Base-by-base conservation (phyloP, 805 yeast genomes). In the Zygoascus bituminiphila region DNA sequence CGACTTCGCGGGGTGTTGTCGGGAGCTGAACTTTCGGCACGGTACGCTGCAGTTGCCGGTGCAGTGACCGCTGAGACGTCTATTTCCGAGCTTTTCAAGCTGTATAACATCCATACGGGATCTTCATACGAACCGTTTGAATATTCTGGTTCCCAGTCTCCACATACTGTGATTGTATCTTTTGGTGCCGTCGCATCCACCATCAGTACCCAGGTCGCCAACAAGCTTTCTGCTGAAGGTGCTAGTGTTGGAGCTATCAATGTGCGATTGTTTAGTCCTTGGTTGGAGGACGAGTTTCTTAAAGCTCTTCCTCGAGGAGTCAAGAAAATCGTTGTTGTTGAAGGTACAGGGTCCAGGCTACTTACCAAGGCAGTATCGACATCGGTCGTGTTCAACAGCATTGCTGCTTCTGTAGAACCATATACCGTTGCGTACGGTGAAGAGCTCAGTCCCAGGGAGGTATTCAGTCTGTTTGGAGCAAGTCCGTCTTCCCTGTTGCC, bases 181-280 rank as follows among this genome's bases (percentile, higher is more conserved):
- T 80, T 84, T 55, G 95, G 96, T 21, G 73, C 93, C 37, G 66
- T 75, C 39, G 88, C 84, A 62, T 69, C 83, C 15, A 70, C 78
- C 48, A 66, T 78, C 48, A 72, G 85, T 37, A 57, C 75, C 43
- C 64, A 68, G 23, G 71, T 75, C 24, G 68, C 81, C 42, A 54
- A 62, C 29, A 60, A 62, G 19, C 59, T 66, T 35, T 61, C 69
- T 7, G 62, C 65, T 19, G 50, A 62, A 3, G 63, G 65, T 45
- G 53, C 62, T 15, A 65, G 70, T n/a, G 74, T 78, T 45, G 95
- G 88, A 54, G 77, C 82, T 44, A 65, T 89, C 49, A 75, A 82
- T 48, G 76, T 81, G 44, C 78, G 96, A 66, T 78, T 86, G 40
- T 91, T 94, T 48, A 68, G 82, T 46, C 96, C 96, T 10, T 88